Conservation (phyloP, 768 basidiomycete species). For the Butyriboletus loyo region DNA sequence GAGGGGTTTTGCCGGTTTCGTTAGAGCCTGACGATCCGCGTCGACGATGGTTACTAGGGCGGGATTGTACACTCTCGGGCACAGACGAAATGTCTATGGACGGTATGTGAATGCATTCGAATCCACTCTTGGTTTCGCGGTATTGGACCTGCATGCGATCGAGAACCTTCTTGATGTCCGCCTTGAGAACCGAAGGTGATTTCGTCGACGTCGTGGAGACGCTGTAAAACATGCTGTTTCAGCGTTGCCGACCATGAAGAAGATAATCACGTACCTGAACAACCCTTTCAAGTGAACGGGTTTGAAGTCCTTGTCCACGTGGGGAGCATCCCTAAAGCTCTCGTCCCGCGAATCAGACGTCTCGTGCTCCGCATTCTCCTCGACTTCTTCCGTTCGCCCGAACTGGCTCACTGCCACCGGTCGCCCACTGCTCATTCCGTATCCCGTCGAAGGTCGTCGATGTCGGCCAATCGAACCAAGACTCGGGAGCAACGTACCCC, state of each 20-base stretch:
- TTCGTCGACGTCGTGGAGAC: constrained; percentile 97
- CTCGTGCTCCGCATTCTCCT: constrained; percentile 44
- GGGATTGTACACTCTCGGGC: constrained; percentile 37
- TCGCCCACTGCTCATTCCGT: constrained; percentile 34
- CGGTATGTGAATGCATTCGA: constrained; percentile 94
- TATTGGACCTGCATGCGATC: constrained; percentile 96
- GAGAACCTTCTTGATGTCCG: constrained; percentile 81
- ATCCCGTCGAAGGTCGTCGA: constrained; percentile 70
- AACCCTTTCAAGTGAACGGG: constrained; percentile 94
- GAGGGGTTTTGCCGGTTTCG: constrained; percentile 48
- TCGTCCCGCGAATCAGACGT: constrained; percentile 38
- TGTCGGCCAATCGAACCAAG: constrained; percentile 61
- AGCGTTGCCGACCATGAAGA: constrained; percentile 2
- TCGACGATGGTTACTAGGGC: constrained; percentile 38
- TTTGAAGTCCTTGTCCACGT: constrained; percentile 75
- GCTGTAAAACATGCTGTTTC: constrained; percentile 36
- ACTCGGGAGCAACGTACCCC: constrained; percentile 50
- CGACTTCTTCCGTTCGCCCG: constrained; percentile 46
- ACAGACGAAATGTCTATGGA: constrained; percentile 89
- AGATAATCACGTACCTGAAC: constrained; percentile 63
- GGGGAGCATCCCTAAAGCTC: constrained; percentile 45
- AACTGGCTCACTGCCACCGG: constrained; percentile 46
- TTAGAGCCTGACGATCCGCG: constrained; percentile 49
- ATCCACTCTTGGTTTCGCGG: constrained; percentile 84
- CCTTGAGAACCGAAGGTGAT: constrained; percentile 71